Evolutionary conservation across 768 basidiomycete genomes (phyloP).

Genomic region (Rhodosporidiobolus odoratus): DNA sequence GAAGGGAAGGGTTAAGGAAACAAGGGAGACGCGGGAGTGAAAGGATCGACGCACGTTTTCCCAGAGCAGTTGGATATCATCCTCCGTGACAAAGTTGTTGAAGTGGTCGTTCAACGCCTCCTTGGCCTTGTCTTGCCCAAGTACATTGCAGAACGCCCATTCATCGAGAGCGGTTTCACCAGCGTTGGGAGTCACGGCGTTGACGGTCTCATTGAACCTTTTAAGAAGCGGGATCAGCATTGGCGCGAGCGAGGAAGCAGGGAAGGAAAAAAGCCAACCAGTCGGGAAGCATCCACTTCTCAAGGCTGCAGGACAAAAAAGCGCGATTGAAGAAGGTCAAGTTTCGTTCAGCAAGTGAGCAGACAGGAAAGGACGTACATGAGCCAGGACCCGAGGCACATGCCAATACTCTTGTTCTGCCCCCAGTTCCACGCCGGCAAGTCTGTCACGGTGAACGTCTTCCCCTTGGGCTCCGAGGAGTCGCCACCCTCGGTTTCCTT

Average conservation of each 20-base stretch:
- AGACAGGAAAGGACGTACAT: neutral
- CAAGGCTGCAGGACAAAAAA: conserved; percentile 23
- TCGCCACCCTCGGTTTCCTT: neutral
- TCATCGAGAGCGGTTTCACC: conserved; percentile 31
- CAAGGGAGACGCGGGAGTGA: no score
- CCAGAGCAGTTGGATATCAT: conserved; percentile 43
- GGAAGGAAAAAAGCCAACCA: neutral
- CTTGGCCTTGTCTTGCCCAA: conserved; percentile 36
- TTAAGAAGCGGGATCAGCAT: neutral
- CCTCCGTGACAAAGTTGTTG: conserved; percentile 48
- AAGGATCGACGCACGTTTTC: conserved; percentile 9
- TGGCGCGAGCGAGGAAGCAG: neutral
- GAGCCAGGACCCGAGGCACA: conserved; percentile 17
- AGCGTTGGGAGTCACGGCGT: conserved; percentile 10
- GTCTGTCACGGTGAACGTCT: conserved; percentile 17
- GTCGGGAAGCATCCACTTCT: conserved; percentile 38
- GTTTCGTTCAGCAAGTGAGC: neutral
- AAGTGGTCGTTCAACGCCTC: conserved; percentile 44
- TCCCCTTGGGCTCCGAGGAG: neutral
- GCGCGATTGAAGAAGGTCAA: no score
- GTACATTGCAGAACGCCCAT: conserved; percentile 24
- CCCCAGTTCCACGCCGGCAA: conserved; percentile 37
- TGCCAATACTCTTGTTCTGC: conserved; percentile 31
- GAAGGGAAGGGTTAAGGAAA: no score
- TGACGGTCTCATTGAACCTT: conserved; percentile 33